Percentiles rank a stretch among this genome's conserved stretches.
Conservation (phyloP, 495 filamentous ascomycete species). For the Tuber aestivum region DNA sequence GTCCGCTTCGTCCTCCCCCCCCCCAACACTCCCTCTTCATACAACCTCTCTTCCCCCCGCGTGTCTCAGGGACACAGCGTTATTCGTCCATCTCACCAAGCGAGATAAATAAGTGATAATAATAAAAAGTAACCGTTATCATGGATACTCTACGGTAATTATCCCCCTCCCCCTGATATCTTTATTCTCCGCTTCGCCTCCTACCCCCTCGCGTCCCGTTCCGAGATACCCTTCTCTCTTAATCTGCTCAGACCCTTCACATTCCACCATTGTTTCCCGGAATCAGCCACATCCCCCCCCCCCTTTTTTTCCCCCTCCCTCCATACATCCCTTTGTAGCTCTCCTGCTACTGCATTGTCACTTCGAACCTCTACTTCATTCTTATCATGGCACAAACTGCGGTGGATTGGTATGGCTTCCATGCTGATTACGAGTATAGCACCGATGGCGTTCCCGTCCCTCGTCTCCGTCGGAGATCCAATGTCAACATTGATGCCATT, state of each 20-base stretch:
- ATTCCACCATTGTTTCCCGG: neutral
- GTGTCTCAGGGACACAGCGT: conserved; percentile 18
- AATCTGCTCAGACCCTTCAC: neutral
- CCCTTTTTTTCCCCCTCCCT: conserved; percentile 9
- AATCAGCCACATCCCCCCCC: neutral
- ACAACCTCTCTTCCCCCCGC: conserved; percentile 7
- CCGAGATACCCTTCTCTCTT: conserved; percentile 5
- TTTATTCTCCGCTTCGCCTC: conserved; percentile 31
- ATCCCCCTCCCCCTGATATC: conserved; percentile 24
- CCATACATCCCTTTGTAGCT: conserved; percentile 16
- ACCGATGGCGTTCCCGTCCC: conserved; percentile 23
- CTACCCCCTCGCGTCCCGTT: conserved; percentile 14
- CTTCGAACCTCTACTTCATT: conserved; percentile 9
- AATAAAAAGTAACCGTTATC: neutral
- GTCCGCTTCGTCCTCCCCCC: neutral
- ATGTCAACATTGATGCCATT: conserved; percentile 94
- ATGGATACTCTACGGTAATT: conserved; percentile 24
- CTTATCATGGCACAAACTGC: conserved; percentile 26
- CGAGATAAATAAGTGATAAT: neutral
- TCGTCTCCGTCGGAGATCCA: conserved; percentile 71
- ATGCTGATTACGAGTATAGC: conserved; percentile 33
- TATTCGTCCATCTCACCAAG: conserved; percentile 14
- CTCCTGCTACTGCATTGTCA: conserved; percentile 16
- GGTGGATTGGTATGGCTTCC: conserved; percentile 38
- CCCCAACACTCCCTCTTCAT: no score